Evolutionary conservation across 495 filamentous ascomycete species (phyloP), one percentile per base, ranked within the genome.

Genomic region (Cenococcum geophilum): DNA sequence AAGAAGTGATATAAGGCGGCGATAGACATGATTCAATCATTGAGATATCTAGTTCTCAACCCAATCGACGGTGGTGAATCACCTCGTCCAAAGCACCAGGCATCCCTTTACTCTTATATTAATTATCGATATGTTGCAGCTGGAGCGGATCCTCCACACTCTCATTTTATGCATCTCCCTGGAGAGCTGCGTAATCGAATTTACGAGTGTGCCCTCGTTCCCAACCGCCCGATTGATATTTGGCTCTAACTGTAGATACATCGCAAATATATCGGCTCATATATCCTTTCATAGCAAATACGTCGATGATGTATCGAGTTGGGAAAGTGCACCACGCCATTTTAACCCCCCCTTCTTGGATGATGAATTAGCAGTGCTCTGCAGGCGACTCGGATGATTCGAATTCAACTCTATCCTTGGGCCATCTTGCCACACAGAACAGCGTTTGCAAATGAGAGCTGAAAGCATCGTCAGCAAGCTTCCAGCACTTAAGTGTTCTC

Each of bases 121-220:
- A 14, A 45, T 16, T 18, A 45, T 16, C 18, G 11, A 16, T 14
- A 45, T 14, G 12, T 45, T 4, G 11, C 12, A 16, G 40, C 12
- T 16, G 4, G 11, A 18, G 2, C 40, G 11, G 18, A 45, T 14
- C 12, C 18, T 45, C 40, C 18, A 18, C 11, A 45, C 42, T 59
- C 59, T 18, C 57, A 45, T 10, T 32, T 63, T 1, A 51, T 63
- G 60, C 12, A 55, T 16, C 34, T 58, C 9, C 61, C 61, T 22
- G 56, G 32, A 21, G 61, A 63, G 37, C 22, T 59, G 12, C 55
- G 56, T 34, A 60, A 59, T 34, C 4, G 16, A 11, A 55, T 64
- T 22, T 64, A 64, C 45, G 18, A 54, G 21, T 27, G 25, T 27
- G 45, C 42, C 23, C 54, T 62, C 12, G 54, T 62, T 23, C 18